Conservation (phyloP, 2,329 filamentous ascomycete genomes). For the Sordariomycetes sp. region DNA sequence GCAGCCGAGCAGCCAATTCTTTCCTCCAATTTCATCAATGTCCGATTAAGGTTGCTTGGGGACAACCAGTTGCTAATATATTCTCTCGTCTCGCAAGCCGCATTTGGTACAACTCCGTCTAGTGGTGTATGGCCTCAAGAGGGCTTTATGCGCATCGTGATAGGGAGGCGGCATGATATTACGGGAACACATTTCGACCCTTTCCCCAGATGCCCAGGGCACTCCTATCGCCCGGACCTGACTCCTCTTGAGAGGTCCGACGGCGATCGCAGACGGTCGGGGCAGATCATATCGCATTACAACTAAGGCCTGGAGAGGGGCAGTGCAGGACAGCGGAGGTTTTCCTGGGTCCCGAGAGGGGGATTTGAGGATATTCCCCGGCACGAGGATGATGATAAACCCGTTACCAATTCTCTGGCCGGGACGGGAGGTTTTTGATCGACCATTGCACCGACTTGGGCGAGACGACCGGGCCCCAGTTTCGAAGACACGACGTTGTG, state of each 20-base stretch:
- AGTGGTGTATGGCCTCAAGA: background rate
- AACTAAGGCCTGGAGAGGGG: background rate
- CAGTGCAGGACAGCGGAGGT: background rate
- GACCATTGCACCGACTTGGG: background rate
- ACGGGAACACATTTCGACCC: background rate
- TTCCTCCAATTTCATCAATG: background rate
- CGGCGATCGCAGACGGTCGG: background rate
- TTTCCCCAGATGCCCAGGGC: background rate
- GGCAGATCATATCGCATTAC: background rate
- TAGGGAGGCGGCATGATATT: background rate
- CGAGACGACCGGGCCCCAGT: background rate
- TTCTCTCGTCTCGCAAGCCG: background rate
- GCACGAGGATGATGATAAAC: background rate
- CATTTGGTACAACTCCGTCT: background rate
- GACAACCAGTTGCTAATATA: background rate
- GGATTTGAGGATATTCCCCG: background rate
- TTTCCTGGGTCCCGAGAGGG: background rate
- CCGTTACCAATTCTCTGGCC: background rate
- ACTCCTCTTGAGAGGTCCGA: background rate
- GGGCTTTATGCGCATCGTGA: background rate
- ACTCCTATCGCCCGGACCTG: background rate
- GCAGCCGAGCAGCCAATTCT: background rate
- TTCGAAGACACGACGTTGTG: background rate
- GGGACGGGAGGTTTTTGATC: background rate
- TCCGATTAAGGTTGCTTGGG: background rate